Percentiles rank a stretch among this genome's conserved stretches.
Conservation (phyloP, 2,329 filamentous ascomycete genomes). For the Teratosphaeria zuluensis region DNA sequence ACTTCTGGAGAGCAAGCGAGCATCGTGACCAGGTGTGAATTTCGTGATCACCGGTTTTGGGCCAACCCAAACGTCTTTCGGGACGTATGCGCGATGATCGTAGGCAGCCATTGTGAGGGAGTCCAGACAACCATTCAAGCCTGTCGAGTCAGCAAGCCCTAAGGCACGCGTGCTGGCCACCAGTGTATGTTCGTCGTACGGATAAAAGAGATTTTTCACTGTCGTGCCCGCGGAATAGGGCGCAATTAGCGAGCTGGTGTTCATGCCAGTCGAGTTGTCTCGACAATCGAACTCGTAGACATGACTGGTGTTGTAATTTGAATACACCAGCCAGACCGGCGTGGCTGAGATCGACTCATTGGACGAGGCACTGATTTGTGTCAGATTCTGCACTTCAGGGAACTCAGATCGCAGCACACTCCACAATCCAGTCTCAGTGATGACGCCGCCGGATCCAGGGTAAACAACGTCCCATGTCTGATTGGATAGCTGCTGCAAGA, state of each 20-base stretch:
- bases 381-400: constrained; percentile 37
- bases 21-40: constrained; percentile 53
- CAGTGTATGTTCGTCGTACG: constrained; percentile 48
- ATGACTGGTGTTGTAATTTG: constrained; percentile 44
- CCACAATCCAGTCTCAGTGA: constrained; percentile 52
- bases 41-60: constrained; percentile 51
- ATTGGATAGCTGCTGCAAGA: constrained; percentile 47
- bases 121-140: constrained; percentile 47
- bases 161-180: constrained; percentile 36
- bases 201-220: constrained; percentile 55
- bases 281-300: constrained; percentile 45
- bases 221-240: constrained; percentile 46
- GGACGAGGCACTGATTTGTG: too few species aligned
- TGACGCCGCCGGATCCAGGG: constrained; percentile 42
- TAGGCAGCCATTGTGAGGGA: constrained; percentile 45
- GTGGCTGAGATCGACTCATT: constrained; percentile 30
- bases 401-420: constrained; percentile 43
- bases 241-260: constrained; percentile 42
- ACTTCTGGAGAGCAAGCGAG: constrained; percentile 41
- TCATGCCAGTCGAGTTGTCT: too few species aligned
- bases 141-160: constrained; percentile 37
- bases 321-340: constrained; percentile 44
- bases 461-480: constrained; percentile 42
- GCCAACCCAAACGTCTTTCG: constrained; percentile 38
- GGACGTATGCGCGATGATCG: constrained; percentile 53